Base-by-base conservation (phyloP, 768 basidiomycete genomes). In the Hemileccinum impolitum region DNA sequence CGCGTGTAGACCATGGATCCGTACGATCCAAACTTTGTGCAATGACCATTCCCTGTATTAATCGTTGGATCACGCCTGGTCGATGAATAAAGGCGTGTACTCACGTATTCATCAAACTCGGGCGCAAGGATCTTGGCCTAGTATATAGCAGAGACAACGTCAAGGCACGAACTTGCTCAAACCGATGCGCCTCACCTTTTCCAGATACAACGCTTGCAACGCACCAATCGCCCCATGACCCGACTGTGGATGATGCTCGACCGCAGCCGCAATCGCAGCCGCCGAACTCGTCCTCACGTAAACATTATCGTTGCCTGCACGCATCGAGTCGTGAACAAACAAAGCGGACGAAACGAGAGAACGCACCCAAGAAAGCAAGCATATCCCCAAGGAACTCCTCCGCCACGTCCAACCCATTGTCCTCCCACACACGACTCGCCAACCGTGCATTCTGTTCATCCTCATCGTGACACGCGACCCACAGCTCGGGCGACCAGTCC, bases 61-160 rank as follows among this genome's bases (percentile, higher is more conserved):
- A 10, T 17, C 1, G 3, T 13, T 10, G 10, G 7, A 61, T 38
- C 30, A 8, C 10, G 28, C 21, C 21, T 8, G 6, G 3, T 8
- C 5, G 6, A 15, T 36, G n/a, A 34, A 21, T 2, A 49, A 4
- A 19, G 43, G 17, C n/a, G 7, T 37, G n/a, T 1, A 70, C 86
- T 39, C 46, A 93, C 92, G 67, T 88, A 99, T 78, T 87, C 73
- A 64, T 98, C 96, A 60, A 90, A 97, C 65, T 96, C 91, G 1
- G 94, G 94, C 4, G 85, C 84, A 4, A 95, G 77, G 34, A 90
- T 77, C 65, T 87, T 93, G 3, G 92, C 90, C 87, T 89, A 48
- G 31, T n/a, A n/a, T n/a, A n/a, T n/a, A n/a, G 9, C 26, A 9
- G 26, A 28, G 26, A 19, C n/a, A 18, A 25, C 14, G 6, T 39